Conservation (phyloP, 768 basidiomycete species). For the Podaxis sp. region DNA sequence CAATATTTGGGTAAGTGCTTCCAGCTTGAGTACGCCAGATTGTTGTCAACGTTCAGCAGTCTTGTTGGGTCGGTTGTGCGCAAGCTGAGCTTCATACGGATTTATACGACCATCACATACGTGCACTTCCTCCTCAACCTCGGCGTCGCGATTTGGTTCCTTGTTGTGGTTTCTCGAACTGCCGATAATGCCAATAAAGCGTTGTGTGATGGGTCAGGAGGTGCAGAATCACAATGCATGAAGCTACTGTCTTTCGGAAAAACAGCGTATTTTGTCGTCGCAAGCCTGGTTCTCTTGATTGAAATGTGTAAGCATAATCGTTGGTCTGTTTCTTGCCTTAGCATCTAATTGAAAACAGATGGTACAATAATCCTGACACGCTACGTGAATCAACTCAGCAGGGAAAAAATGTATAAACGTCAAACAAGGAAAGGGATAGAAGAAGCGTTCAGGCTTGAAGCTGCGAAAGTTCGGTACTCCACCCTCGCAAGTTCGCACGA, state of each 20-base stretch:
- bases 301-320: constrained; percentile 53
- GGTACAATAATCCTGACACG: constrained; percentile 53
- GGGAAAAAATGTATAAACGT: constrained; percentile 46
- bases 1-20: constrained; percentile 51
- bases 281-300: constrained; percentile 42
- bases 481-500: constrained; percentile 10
- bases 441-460: constrained; percentile 35
- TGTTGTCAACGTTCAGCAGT: constrained; percentile 29
- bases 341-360: constrained; percentile 33
- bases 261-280: constrained; percentile 47
- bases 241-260: constrained; percentile 40
- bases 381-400: constrained; percentile 51
- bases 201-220: constrained; percentile 44
- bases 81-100: constrained; percentile 59
- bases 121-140: constrained; percentile 57
- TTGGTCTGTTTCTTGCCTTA: constrained; percentile 6
- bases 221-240: constrained; percentile 43
- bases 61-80: constrained; percentile 63
- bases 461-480: constrained; percentile 18
- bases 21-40: neutral
- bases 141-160: constrained; percentile 49
- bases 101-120: constrained; percentile 58
- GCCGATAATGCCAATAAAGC: constrained; percentile 39
- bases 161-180: constrained; percentile 47
- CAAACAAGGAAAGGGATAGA: constrained; percentile 35